These are phyloP conservation scores for Pichia insulana DNA, from an alignment of 805 yeast genomes.

Conservation along the genomic window DNA sequence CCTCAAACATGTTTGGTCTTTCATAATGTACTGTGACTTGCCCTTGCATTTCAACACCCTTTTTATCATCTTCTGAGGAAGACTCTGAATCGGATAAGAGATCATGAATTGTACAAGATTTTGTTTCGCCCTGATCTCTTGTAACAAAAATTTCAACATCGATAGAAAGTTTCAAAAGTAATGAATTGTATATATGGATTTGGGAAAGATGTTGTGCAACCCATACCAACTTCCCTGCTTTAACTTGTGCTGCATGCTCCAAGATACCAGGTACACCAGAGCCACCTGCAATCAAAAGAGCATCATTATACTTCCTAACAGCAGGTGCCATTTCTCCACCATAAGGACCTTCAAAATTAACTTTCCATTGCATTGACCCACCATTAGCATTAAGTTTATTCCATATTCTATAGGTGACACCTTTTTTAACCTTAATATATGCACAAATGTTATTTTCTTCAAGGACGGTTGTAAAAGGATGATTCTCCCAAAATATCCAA, in stretches of 20 bases:
- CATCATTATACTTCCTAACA: constrained; percentile 39
- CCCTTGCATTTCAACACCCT: background rate
- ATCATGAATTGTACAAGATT: background rate
- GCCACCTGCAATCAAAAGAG: constrained; percentile 60
- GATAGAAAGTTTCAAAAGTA: constrained; percentile 22
- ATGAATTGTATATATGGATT: constrained; percentile 32
- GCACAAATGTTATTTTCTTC: constrained; percentile 30
- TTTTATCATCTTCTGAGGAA: background rate
- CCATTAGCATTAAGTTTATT: constrained; percentile 19
- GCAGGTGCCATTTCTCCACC: constrained; percentile 39
- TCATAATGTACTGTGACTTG: constrained; percentile 30
- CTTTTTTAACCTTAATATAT: constrained; percentile 42
- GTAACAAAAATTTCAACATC: constrained; percentile 32
- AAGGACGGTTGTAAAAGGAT: constrained; percentile 55
- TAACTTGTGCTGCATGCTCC: constrained; percentile 29
- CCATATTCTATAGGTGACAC: constrained; percentile 39
- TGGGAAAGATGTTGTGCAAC: constrained; percentile 41
- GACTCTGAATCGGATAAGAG: constrained; percentile 4
- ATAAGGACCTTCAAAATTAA: constrained; percentile 62
- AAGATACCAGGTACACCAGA: constrained; percentile 55
- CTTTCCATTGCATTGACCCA: constrained; percentile 13
- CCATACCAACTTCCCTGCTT: constrained; percentile 47
- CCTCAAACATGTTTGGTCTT: constrained; percentile 30
- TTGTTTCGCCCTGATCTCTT: constrained; percentile 18
- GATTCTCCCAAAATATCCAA: constrained; percentile 56